Evolutionary conservation across 495 filamentous ascomycete genomes (phyloP).

Genomic region (Talaromyces liani): DNA sequence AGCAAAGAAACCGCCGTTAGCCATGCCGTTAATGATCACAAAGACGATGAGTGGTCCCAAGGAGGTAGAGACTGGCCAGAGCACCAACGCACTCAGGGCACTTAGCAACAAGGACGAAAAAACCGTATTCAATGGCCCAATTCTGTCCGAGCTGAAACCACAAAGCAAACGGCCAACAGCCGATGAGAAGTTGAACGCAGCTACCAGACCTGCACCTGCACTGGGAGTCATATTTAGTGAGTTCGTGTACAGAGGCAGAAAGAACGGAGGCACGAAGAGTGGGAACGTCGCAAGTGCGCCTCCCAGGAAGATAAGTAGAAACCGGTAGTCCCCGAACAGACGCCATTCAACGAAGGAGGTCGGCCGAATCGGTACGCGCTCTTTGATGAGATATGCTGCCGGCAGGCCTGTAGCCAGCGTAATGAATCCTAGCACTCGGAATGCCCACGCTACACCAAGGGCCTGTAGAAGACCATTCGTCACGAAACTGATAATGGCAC

Average conservation of each 20-base stretch:
- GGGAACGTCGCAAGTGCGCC: slow-evolving; percentile 55
- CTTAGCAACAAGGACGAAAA: slow-evolving; percentile 38
- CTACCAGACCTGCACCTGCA: slow-evolving; percentile 45
- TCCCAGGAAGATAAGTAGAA: slow-evolving; percentile 43
- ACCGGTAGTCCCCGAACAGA: slow-evolving; percentile 43
- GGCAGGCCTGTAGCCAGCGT: slow-evolving; percentile 44
- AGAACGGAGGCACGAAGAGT: slow-evolving; percentile 54
- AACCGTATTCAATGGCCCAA: slow-evolving; percentile 46
- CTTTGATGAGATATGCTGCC: slow-evolving; percentile 50
- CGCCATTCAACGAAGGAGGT: slow-evolving; percentile 44
- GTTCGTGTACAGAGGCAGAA: slow-evolving; percentile 43
- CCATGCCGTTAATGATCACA: slow-evolving; percentile 45
- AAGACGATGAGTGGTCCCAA: slow-evolving; percentile 45
- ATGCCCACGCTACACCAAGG: slow-evolving; percentile 47
- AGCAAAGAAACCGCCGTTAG: slow-evolving; percentile 52
- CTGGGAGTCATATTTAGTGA: slow-evolving; percentile 39
- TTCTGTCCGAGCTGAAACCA: slow-evolving; percentile 41
- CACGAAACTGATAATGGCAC: slow-evolving; percentile 40
- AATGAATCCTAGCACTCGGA: slow-evolving; percentile 42
- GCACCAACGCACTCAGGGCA: slow-evolving; percentile 45
- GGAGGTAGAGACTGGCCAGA: slow-evolving; percentile 49
- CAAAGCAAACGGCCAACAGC: slow-evolving; percentile 43
- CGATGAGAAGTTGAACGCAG: slow-evolving; percentile 49
- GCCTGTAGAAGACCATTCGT: slow-evolving; percentile 36
- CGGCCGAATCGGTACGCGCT: slow-evolving; percentile 37